Evolutionary conservation across 2,329 filamentous ascomycete genomes (phyloP).

Genomic region (Talaromyces sp.): DNA sequence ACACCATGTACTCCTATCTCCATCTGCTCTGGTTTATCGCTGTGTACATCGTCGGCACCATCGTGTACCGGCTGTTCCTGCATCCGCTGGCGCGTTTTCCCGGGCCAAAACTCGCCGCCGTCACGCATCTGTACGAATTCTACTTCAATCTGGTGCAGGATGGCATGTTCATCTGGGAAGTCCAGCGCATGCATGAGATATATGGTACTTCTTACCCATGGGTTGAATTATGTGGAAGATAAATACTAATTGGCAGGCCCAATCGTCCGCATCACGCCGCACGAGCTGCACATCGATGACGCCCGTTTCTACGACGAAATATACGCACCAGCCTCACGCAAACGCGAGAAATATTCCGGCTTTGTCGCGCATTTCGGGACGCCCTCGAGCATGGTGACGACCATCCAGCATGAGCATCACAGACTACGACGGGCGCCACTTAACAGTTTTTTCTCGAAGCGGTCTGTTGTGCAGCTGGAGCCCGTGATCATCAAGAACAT

Average conservation of each 20-base stretch:
- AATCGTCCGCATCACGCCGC: conserved; percentile 28
- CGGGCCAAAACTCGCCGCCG: conserved; percentile 27
- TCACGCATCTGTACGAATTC: conserved; percentile 27
- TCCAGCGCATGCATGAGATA: conserved; percentile 28
- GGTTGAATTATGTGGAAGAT: too few relatives aligned
- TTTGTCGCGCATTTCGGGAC: conserved; percentile 13
- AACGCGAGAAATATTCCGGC: conserved; percentile 22
- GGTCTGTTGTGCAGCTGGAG: conserved; percentile 25
- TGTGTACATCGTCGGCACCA: background rate
- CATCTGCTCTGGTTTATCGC: background rate
- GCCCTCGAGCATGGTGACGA: conserved; percentile 14
- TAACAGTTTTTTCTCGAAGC: conserved; percentile 20
- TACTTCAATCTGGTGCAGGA: conserved; percentile 30
- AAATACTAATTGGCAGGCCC: conserved; percentile 15
- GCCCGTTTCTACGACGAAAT: conserved; percentile 27
- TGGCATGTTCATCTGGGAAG: conserved; percentile 31
- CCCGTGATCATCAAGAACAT: conserved; percentile 31
- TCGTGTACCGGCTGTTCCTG: conserved; percentile 27
- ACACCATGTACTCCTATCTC: background rate
- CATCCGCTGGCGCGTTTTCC: conserved; percentile 27
- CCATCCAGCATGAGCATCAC: conserved; percentile 18
- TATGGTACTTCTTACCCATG: conserved; percentile 21
- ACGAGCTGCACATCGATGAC: conserved; percentile 31
- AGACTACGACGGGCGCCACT: conserved; percentile 18
- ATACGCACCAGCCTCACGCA: conserved; percentile 21